Base-by-base conservation (phyloP, 371 early-diverging fungal species). In the Syncephalastrum monosporum region DNA sequence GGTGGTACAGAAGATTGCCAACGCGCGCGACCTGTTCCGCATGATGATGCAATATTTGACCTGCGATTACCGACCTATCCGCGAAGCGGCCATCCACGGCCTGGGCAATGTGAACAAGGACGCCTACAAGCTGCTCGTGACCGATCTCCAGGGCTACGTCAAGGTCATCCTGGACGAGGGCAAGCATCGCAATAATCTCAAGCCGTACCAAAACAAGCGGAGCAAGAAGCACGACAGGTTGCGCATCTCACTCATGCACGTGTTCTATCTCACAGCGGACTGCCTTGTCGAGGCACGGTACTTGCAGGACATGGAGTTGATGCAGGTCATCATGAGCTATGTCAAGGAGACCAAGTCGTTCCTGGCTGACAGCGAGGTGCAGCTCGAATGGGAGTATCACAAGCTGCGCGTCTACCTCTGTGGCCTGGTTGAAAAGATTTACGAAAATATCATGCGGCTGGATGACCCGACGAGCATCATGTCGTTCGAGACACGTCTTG, bases 361-460 rank as follows among this genome's bases (percentile, higher is more conserved):
- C 42, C 69, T 92, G 57, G 61, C 79, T 0, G 91, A 90, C 46
- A 63, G 81, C 4, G 82, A 93, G 3, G 86, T 90, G 16, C 89
- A 91, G 63, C 63, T 74, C 13, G 95, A 94, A 33, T 93, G 91
- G 91, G 95, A 94, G 46, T 92, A 89, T 68, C 93, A 92, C 56
- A 80, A 88, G 50, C 77, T 96, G 21, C 82, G 97, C 1, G 88
- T 89, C 24, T 89, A 95, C 67, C 90, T 93, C 53, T 94, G 94
- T 64, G 88, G 87, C 1, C 78, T 96, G 12, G 85, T 95, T 2
- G 93, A 94, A 43, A 82, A 87, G 15, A 67, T 95, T 4, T 96
- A 93, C 67, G 84, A 89, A 44, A 80, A 76, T 7, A 64, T 92
- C 5, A 81, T 77, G 63, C 55, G 55, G 14, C 50, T 73, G 24